Conservation (phyloP, 1,284 basidiomycete genomes). For the Tilletia caries region DNA sequence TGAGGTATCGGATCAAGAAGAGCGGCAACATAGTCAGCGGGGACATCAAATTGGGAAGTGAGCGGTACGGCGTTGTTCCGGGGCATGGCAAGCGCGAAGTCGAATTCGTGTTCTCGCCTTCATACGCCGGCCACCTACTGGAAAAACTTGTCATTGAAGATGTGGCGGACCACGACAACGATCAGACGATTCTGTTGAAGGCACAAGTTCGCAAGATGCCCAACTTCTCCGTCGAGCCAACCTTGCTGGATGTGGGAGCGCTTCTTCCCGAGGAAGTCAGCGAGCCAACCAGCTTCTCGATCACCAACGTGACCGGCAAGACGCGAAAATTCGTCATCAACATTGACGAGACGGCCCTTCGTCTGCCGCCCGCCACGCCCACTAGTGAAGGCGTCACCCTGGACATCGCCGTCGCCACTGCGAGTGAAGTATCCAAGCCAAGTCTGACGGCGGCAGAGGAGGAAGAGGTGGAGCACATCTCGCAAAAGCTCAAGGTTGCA, state of each 20-base stretch:
- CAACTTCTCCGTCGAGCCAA: constrained; percentile 56
- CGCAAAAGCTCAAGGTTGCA: constrained; percentile 60
- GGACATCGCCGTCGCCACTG: constrained; percentile 26
- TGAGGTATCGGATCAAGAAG: constrained; percentile 58
- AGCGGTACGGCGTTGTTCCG: constrained; percentile 58
- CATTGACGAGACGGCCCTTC: constrained; percentile 36
- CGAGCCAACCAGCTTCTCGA: constrained; percentile 50
- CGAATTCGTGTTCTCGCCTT: constrained; percentile 55
- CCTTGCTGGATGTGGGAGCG: constrained; percentile 53
- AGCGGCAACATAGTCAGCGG: constrained; percentile 59
- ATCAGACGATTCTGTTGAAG: constrained; percentile 58
- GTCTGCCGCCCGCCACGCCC: neutral
- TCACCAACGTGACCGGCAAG: constrained; percentile 57
- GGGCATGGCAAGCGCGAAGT: constrained; percentile 59
- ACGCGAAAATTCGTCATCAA: constrained; percentile 56
- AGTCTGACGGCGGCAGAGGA: constrained; percentile 58
- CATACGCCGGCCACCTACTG: constrained; percentile 57
- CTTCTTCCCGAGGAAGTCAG: constrained; percentile 40
- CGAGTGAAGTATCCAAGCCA: constrained; percentile 31
- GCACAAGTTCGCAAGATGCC: constrained; percentile 58
- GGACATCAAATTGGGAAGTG: constrained; percentile 57
- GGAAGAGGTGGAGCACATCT: constrained; percentile 58
- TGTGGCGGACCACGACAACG: constrained; percentile 57
- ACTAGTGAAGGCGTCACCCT: neutral
- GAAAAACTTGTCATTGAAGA: constrained; percentile 59